A percentile compares a stretch with the other conserved stretches of the same genome.
Conservation (phyloP, 495 filamentous ascomycete genomes). For the Cenococcum geophilum region DNA sequence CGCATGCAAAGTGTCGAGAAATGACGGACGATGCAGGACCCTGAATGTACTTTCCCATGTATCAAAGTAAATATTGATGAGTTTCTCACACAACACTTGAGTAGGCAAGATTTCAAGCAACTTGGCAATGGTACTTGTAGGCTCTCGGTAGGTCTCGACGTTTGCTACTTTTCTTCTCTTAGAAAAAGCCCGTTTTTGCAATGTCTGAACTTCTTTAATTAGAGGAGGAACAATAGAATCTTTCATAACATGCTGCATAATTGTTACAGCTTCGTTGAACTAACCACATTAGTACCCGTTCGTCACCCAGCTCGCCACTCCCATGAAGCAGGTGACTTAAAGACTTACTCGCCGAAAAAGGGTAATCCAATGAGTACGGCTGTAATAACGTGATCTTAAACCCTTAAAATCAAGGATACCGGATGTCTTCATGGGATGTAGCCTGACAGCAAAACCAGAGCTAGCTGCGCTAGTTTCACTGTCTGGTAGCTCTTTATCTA, state of each 20-base stretch:
- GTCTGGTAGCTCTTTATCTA: no score
- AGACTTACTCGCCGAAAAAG: background rate
- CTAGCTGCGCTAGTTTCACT: no score
- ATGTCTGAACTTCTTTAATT: background rate
- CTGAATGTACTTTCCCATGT: background rate
- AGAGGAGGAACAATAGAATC: background rate
- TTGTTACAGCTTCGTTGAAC: no score
- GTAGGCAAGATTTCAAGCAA: slow-evolving; percentile 5
- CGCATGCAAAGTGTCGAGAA: background rate
- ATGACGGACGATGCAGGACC: slow-evolving; percentile 1
- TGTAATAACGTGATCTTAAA: slow-evolving; percentile 5
- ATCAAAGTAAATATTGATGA: slow-evolving; percentile 3
- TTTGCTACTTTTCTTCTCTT: background rate
- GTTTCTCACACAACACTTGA: background rate
- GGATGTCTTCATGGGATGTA: no score
- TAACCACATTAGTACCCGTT: no score
- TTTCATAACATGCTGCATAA: background rate
- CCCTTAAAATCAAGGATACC: slow-evolving; percentile 4
- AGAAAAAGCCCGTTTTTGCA: background rate
- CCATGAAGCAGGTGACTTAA: no score
- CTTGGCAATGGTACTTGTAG: background rate
- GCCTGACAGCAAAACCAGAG: no score
- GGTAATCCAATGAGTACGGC: background rate
- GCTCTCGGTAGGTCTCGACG: background rate
- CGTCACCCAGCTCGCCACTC: no score